Evolutionary conservation across 257 asterid species (phyloP).

Genomic region (Paulownia fortunei): DNA sequence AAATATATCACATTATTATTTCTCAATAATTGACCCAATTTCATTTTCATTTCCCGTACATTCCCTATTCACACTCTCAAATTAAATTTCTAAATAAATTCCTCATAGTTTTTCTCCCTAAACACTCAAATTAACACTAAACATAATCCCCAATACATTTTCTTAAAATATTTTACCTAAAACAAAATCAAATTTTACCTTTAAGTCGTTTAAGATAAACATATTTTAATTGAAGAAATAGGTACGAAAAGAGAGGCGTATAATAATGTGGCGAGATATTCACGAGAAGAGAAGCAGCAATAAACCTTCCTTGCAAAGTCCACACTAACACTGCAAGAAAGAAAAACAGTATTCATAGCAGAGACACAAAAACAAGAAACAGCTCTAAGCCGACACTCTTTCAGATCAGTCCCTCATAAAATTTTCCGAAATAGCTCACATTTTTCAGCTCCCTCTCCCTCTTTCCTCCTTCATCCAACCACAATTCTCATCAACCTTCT

Average conservation of each 20-base stretch:
- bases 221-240: too few species aligned
- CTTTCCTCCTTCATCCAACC: neutral
- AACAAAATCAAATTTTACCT: too few species aligned
- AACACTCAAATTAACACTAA: too few species aligned
- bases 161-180: too few species aligned
- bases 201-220: too few species aligned
- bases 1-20: too few species aligned
- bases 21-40: too few species aligned
- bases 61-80: too few species aligned
- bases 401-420: neutral
- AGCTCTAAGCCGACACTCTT: slow-evolving; percentile 28
- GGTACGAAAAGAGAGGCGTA: neutral
- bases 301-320: neutral
- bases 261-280: slow-evolving; percentile 23
- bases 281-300: neutral
- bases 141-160: too few species aligned
- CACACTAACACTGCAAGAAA: neutral
- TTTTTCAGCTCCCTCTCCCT: neutral
- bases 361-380: slow-evolving; percentile 33
- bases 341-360: neutral
- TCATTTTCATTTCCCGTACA: too few species aligned
- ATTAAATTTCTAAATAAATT: too few species aligned
- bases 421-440: neutral
- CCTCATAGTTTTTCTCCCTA: too few species aligned
- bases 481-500: neutral